These are phyloP conservation scores for Dissophora ornata DNA, from an alignment of 192 early-diverging fungal species.

Conservation along the genomic window DNA sequence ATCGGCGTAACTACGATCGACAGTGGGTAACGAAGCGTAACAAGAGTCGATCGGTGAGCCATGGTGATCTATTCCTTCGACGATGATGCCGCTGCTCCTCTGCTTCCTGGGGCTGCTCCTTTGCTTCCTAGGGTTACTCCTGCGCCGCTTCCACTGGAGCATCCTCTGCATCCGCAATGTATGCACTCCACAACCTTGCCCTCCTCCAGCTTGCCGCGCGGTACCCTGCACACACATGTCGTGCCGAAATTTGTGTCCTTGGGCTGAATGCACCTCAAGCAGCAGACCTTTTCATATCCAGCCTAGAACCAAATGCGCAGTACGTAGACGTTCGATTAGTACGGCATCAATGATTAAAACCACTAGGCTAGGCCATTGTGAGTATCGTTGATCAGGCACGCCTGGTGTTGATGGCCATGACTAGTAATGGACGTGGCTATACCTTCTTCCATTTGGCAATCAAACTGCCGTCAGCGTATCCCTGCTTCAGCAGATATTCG, in stretches of 20 bases:
- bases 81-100: constrained; percentile 2
- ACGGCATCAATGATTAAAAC: too few species aligned
- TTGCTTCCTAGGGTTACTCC: constrained; percentile 28
- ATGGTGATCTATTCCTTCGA: constrained; percentile 15
- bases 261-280: constrained; percentile 95
- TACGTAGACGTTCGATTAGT: too few species aligned
- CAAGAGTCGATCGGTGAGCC: too few species aligned
- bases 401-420: too few species aligned
- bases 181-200: constrained; percentile 93
- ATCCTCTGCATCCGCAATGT: constrained; percentile 92
- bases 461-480: constrained; percentile 89
- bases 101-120: neutral
- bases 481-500: constrained; percentile 91
- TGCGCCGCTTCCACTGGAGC: constrained; percentile 67
- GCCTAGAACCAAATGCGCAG: constrained; percentile 55
- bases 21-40: too few species aligned
- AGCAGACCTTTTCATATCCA: constrained; percentile 98
- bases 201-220: constrained; percentile 88
- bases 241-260: constrained; percentile 98
- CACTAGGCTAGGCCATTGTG: too few species aligned
- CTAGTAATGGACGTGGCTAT: constrained; percentile 13
- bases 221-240: constrained; percentile 97
- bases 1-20: too few species aligned
- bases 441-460: constrained; percentile 99
- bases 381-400: too few species aligned